These are phyloP conservation scores for Baorangia bicolor DNA, from an alignment of 768 basidiomycete genomes.

Conservation along the genomic window DNA sequence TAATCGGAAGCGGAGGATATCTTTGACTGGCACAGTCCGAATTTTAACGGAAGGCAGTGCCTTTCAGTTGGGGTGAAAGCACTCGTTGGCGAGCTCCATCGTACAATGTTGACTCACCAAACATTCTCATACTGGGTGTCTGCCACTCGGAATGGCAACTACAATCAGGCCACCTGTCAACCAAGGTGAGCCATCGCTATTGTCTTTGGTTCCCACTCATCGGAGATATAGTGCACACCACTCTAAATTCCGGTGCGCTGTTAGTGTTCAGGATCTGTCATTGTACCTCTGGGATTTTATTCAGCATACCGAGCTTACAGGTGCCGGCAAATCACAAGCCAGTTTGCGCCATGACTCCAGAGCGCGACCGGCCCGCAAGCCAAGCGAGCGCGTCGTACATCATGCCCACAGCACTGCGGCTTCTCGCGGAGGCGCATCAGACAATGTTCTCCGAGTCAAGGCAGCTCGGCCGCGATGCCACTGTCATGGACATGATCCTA, in stretches of 20 bases:
- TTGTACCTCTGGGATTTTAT: not conserved
- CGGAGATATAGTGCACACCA: constrained; percentile 1
- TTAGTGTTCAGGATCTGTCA: constrained; percentile 6
- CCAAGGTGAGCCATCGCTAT: constrained; percentile 21
- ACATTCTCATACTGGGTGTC: not conserved
- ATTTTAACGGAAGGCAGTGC: constrained; percentile 1
- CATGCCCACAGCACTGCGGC: constrained; percentile 8
- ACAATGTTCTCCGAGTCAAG: constrained; percentile 29
- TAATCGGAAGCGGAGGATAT: not conserved
- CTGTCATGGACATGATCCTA: constrained; percentile 49
- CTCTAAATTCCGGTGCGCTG: not conserved
- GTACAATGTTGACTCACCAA: constrained; percentile 2
- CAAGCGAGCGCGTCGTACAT: not conserved
- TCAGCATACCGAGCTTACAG: constrained; percentile 10
- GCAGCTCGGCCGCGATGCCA: constrained; percentile 34
- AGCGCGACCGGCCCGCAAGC: not conserved
- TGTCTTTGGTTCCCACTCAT: constrained; percentile 17
- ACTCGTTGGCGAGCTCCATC: not conserved
- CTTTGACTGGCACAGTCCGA: not conserved
- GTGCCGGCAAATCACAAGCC: not conserved
- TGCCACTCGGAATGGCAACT: constrained; percentile 9
- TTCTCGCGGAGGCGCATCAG: constrained; percentile 33
- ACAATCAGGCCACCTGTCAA: constrained; percentile 11
- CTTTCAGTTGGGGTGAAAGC: constrained; percentile 1
- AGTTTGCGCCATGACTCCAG: not conserved